Evolutionary conservation across 257 asterid species (phyloP).

Genomic region (Solanum rostratum): DNA sequence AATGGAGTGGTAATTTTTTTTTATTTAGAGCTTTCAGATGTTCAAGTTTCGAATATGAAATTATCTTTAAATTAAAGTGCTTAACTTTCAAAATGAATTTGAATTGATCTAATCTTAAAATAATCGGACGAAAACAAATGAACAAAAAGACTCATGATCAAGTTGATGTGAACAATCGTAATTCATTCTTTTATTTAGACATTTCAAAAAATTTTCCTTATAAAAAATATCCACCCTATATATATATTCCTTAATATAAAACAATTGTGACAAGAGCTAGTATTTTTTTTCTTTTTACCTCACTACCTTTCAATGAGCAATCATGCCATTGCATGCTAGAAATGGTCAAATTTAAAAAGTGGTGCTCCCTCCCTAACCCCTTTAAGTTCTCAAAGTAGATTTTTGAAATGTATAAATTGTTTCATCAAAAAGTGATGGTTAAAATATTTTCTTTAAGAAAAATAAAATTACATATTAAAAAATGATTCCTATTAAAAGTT

Average conservation of each 20-base stretch:
- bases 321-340: background rate
- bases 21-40: rapidly evolving
- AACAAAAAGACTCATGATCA: too few species aligned
- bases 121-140: too few species aligned
- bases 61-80: too few species aligned
- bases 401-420: background rate
- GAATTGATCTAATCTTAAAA: background rate
- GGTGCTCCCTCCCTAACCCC: too few species aligned
- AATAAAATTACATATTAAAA: too few species aligned
- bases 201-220: too few species aligned
- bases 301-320: background rate
- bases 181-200: background rate
- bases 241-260: background rate
- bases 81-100: background rate
- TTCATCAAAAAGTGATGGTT: background rate
- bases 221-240: background rate
- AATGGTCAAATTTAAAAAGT: too few species aligned
- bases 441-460: background rate
- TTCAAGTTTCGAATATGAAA: background rate
- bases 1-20: background rate
- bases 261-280: background rate
- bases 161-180: background rate
- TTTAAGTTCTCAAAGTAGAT: background rate
- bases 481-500: too few species aligned
- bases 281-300: background rate